Conservation (phyloP, 768 basidiomycete species). For the Phaffia australis region DNA sequence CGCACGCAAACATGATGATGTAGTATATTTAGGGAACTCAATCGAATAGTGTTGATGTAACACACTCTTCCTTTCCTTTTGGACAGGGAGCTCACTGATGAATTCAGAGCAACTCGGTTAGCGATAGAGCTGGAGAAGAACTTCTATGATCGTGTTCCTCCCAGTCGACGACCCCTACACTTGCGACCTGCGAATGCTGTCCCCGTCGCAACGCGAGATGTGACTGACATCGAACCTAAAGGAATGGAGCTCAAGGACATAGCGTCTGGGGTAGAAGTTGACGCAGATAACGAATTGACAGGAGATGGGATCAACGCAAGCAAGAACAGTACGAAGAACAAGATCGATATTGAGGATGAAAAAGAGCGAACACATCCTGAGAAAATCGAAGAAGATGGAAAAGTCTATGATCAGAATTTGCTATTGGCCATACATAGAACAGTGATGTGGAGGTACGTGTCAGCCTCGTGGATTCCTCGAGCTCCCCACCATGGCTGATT, state of each 20-base stretch:
- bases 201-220: constrained; percentile 23
- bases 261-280: background rate
- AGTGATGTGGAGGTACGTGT: constrained; percentile 42
- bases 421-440: constrained; percentile 45
- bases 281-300: background rate
- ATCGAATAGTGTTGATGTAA: background rate
- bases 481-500: background rate
- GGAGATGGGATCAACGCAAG: background rate
- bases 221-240: background rate
- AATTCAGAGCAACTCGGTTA: constrained; percentile 39
- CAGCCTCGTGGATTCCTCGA: background rate
- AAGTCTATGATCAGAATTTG: constrained; percentile 45
- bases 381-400: constrained; percentile 15
- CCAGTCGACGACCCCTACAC: constrained; percentile 41
- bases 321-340: background rate
- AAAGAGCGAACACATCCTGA: constrained; percentile 25
- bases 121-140: constrained; percentile 43
- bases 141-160: constrained; percentile 48
- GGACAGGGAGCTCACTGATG: constrained; percentile 42
- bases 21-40: background rate
- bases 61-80: constrained; percentile 39
- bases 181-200: background rate
- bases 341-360: background rate
- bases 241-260: too few relatives aligned
- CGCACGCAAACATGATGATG: background rate